Evolutionary conservation across 164 flowering plant species (phyloP), one percentile per base, ranked within the genome.

Genomic region (Litsea cubeba): DNA sequence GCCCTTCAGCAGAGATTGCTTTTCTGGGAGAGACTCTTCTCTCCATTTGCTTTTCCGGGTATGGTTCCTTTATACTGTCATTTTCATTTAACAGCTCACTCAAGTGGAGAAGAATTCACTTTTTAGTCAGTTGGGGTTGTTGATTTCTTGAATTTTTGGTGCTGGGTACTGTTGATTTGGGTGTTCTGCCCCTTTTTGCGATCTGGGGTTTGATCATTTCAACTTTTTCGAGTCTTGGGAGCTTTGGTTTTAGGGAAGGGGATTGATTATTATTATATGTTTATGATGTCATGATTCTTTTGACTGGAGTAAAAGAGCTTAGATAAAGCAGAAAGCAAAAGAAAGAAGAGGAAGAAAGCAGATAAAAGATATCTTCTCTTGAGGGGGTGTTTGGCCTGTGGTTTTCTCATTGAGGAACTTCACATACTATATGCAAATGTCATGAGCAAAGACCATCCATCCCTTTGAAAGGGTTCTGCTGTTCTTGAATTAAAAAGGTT

Each of bases 201-300:
- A 75, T 81, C 78, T 82, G 79, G 17, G 80, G 74, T 69, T 74
- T 84, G 83, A 84, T 84, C 86, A 84, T 88, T 82, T 81, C 80
- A 22, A 58, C 58, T 83, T 81, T 87, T 86, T 66, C 60, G 80
- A 72, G 80, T 80, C 32, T 82, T 83, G 79, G 67, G 72, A 65
- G 77, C 78, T 74, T 82, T 78, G 84, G 82, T 80, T 71, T 77
- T 81, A 50, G 81, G 68, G 83, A 69, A 79, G 49, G 64, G 80
- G 82, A 80, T 81, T 78, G 76, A 70, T 71, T 76, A 76, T 86
- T 74, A 35, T 40, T 40, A 75, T 74, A 75, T 84, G 75, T 75
- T 58, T 66, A 60, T 76, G 68, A 78, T 83, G 76, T 74, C 75
- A 71, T 74, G 81, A 76, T 72, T 76, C 83, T 83, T 84, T 86